These are phyloP conservation scores for Aureobasidium leucospermi DNA, from an alignment of 2,329 filamentous ascomycete species.

Conservation along the genomic window DNA sequence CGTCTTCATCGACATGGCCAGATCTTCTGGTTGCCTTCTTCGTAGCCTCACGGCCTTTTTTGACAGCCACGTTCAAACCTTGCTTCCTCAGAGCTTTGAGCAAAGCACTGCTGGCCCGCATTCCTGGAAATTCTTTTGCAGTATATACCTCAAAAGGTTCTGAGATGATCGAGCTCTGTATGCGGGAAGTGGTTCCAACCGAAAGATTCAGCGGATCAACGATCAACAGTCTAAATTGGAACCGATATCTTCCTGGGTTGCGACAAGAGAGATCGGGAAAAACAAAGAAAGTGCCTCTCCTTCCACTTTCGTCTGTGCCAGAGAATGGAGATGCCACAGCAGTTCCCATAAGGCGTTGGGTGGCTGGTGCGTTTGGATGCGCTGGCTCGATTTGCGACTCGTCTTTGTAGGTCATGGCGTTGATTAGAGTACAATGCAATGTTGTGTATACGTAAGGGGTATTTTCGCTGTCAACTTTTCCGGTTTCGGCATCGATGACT, in stretches of 20 bases:
- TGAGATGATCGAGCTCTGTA: constrained; percentile 51
- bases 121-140: constrained; percentile 79
- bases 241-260: constrained; percentile 66
- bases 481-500: constrained; percentile 51
- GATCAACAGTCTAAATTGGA: constrained; percentile 67
- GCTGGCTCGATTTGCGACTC: constrained; percentile 47
- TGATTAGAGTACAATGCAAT: constrained; percentile 70
- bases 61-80: constrained; percentile 76
- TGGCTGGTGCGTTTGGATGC: constrained; percentile 55
- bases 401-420: constrained; percentile 59
- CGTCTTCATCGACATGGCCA: constrained; percentile 33
- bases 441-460: constrained; percentile 48
- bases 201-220: constrained; percentile 56
- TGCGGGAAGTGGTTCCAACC: constrained; percentile 43
- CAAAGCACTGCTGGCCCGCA: constrained; percentile 67
- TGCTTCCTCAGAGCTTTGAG: constrained; percentile 70
- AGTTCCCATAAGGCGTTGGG: constrained; percentile 71
- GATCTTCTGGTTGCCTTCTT: constrained; percentile 28
- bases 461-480: constrained; percentile 47
- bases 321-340: constrained; percentile 70
- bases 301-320: constrained; percentile 63
- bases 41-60: constrained; percentile 67
- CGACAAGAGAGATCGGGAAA: constrained; percentile 77
- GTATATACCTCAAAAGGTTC: constrained; percentile 74
- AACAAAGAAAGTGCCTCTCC: constrained; percentile 76